phyloP scores from a whole-genome alignment of 441 rosid genomes.

The Arabidopsis lyrata region DNA sequence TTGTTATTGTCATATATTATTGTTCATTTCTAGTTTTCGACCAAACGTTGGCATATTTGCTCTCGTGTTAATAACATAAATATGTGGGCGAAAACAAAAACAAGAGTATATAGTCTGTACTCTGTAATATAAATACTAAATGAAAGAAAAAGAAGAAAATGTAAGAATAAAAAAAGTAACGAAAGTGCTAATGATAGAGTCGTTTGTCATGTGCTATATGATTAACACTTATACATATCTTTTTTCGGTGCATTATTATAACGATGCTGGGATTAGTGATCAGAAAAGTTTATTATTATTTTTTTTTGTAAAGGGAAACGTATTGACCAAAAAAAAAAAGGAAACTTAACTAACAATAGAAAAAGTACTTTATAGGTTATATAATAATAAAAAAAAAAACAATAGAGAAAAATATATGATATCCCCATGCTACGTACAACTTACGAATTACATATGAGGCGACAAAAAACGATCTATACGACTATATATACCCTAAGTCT shows the following conservation, averaged over 20 bases:
- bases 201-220: slow-evolving; percentile 31
- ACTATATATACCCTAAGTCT: background rate
- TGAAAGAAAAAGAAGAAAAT: background rate
- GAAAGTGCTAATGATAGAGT: slow-evolving; percentile 14
- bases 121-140: background rate
- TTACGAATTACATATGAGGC: background rate
- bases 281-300: background rate
- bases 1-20: slow-evolving; percentile 7
- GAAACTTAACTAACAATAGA: slow-evolving; percentile 17
- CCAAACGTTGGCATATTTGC: background rate
- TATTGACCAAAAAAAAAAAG: slow-evolving; percentile 2
- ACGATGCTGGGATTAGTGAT: slow-evolving; percentile 33
- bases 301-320: background rate
- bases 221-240: slow-evolving; percentile 25
- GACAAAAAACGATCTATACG: background rate
- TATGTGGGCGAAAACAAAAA: background rate
- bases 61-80: background rate
- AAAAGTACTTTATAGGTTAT: background rate
- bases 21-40: background rate
- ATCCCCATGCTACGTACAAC: slow-evolving; percentile 35
- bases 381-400: background rate
- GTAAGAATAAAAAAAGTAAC: background rate
- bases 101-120: background rate
- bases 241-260: slow-evolving; percentile 31
- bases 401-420: background rate